Evolutionary conservation across 1,284 basidiomycete species (phyloP), one percentile per base, ranked within the genome.

Genomic region (Nidula niveotomentosa): DNA sequence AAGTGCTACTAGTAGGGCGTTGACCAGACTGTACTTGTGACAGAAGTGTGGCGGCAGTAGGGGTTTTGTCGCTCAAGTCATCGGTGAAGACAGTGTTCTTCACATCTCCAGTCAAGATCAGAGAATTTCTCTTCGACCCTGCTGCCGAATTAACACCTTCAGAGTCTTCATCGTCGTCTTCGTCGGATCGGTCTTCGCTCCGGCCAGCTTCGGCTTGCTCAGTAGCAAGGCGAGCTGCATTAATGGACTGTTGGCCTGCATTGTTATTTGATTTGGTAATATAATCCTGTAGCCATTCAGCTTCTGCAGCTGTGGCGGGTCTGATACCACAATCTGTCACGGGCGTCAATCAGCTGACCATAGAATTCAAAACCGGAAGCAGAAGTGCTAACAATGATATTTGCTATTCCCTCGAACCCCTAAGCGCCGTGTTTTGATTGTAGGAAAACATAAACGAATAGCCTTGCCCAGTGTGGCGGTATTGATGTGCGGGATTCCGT

Each of bases 381-480:
- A 59, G 59, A 59, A 58, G 55, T 57, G 81, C 87, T 66, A 63
- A 93, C 91, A 94, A 71, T 94, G 92, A 75, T 94, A 94, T 79
- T 94, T 93, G 75, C 87, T 93, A 76, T 95, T 94, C 53, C 94
- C 94, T 69, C 94, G 79, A 55, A 94, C 93, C 55, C 94, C 94
- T 56, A 96, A 74, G 55, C 94, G 87, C 61, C 94, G 82, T 47
- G 94, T 96, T 81, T 94, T 94, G 81, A 97, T 94, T 61, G 90
- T 91, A 47, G 93, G 92, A 76, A 94, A 97, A 71, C 92, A 94
- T 54, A 91, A 84, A 58, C 93, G 82, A 65, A 97, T 94, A 50
- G 93, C 93, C 74, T 97, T 96, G 59, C 94, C 94, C 63, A 96
- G 81, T 4, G 93, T 94, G 58, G 94, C 94, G 44, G 94, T 93